Percentiles rank a stretch among this genome's conserved stretches.
Conservation (phyloP, 139 green algal genomes). For the Medakamo hakoo region DNA sequence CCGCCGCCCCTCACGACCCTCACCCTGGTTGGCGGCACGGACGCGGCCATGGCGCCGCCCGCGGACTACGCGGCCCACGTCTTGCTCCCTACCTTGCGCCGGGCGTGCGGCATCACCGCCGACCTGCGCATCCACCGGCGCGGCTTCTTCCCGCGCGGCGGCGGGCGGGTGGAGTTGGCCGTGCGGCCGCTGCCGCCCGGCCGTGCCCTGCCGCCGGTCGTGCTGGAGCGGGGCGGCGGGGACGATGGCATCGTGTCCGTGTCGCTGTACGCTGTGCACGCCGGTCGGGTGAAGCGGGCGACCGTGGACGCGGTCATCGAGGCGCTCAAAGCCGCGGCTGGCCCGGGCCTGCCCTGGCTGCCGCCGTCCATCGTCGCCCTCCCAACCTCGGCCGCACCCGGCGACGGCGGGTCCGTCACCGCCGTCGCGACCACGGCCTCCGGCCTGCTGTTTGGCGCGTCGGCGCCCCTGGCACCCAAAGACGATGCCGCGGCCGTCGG, state of each 20-base stretch:
- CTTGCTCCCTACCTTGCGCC: conserved; percentile 39
- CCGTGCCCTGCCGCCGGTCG: conserved; percentile 26
- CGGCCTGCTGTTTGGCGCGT: conserved; percentile 32
- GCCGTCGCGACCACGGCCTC: conserved; percentile 30
- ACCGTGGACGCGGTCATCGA: too few species aligned
- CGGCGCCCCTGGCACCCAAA: neutral
- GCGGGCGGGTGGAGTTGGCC: conserved; percentile 24
- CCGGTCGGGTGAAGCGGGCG: too few species aligned
- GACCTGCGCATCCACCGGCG: conserved; percentile 26
- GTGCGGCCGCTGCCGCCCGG: conserved; percentile 18
- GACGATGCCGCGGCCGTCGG: conserved; percentile 25
- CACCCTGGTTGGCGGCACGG: conserved; percentile 52
- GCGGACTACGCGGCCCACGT: conserved; percentile 52
- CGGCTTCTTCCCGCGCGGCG: conserved; percentile 60
- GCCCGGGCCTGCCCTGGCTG: too few species aligned
- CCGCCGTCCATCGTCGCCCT: conserved; percentile 7
- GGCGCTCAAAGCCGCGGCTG: too few species aligned
- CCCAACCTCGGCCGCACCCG: conserved; percentile 13
- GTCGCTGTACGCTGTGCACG: too few species aligned
- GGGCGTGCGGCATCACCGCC: conserved; percentile 19
- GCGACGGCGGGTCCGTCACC: conserved; percentile 38
- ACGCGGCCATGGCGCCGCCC: conserved; percentile 57
- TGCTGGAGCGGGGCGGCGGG: conserved; percentile 25
- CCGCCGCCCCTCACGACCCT: conserved; percentile 10
- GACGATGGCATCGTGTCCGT: conserved; percentile 14